Evolutionary conservation across 2,329 filamentous ascomycete genomes (phyloP).

Genomic region (Aspergillus niger): DNA sequence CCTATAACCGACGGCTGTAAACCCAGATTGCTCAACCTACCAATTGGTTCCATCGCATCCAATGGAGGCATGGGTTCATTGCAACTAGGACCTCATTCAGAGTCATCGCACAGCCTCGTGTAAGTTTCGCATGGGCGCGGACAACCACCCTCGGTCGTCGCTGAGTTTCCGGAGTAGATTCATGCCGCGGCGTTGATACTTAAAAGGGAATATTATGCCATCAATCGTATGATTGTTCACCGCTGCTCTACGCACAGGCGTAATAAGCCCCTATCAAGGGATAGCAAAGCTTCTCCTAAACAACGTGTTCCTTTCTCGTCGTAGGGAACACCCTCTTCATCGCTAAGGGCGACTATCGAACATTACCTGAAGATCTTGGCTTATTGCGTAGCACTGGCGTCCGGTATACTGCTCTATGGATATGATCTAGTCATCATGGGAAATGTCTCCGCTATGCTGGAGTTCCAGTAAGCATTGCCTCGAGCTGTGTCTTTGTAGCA

Average conservation of each 20-base stretch:
- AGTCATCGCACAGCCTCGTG: background rate
- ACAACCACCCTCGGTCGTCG: background rate
- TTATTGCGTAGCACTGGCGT: constrained; percentile 23
- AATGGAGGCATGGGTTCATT: background rate
- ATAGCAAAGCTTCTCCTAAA: background rate
- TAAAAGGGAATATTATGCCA: background rate
- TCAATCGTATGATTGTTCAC: background rate
- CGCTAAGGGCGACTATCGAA: constrained; percentile 9
- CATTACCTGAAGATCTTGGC: constrained; percentile 14
- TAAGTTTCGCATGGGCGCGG: background rate
- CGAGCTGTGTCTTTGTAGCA: background rate
- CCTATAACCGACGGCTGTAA: background rate
- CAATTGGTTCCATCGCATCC: background rate
- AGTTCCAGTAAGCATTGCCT: constrained; percentile 19
- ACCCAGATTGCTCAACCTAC: background rate
- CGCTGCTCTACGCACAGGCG: background rate
- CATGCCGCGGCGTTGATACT: constrained; percentile 1
- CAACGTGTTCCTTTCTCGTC: background rate
- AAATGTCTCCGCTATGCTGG: constrained; percentile 27
- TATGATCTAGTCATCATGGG: constrained; percentile 38
- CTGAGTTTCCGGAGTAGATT: background rate
- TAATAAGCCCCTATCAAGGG: background rate
- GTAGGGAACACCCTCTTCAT: background rate
- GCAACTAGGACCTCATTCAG: background rate
- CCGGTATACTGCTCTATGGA: constrained; percentile 34